Evolutionary conservation across 805 yeast genomes (phyloP).

Genomic region (Lipomyces lipofer): DNA sequence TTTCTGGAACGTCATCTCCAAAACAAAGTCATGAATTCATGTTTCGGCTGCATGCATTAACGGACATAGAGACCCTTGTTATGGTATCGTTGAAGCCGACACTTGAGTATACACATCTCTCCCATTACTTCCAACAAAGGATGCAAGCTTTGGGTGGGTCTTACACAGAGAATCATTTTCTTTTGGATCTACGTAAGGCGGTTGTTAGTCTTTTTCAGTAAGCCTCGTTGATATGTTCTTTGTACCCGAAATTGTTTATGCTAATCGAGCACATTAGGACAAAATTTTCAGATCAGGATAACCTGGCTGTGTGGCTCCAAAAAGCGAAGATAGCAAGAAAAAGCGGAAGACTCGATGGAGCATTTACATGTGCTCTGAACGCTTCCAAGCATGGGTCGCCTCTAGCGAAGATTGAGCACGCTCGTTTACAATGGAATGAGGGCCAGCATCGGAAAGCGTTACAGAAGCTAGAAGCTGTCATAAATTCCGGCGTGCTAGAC

Average conservation of each 20-base stretch:
- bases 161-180: slow-evolving; percentile 59
- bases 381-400: slow-evolving; percentile 46
- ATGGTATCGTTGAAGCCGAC: slow-evolving; percentile 5
- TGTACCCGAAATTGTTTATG: not conserved
- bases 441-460: slow-evolving; percentile 87
- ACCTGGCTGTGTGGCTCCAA: slow-evolving; percentile 45
- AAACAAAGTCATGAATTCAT: slow-evolving; percentile 51
- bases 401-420: slow-evolving; percentile 56
- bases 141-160: slow-evolving; percentile 47
- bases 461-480: slow-evolving; percentile 14
- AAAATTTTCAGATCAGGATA: slow-evolving; percentile 44
- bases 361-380: slow-evolving; percentile 65
- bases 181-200: slow-evolving; percentile 61
- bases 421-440: slow-evolving; percentile 82
- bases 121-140: slow-evolving; percentile 32
- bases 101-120: slow-evolving; percentile 20
- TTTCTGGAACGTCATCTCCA: slow-evolving; percentile 52
- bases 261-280: not conserved
- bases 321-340: slow-evolving; percentile 67
- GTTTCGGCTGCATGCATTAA: slow-evolving; percentile 59
- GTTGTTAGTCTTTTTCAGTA: slow-evolving; percentile 41
- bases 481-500: slow-evolving; percentile 29
- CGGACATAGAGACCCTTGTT: slow-evolving; percentile 54
- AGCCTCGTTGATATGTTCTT: not conserved
- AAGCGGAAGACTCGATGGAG: slow-evolving; percentile 67